phyloP scores from a whole-genome alignment of 768 basidiomycete genomes.

The Tephrocybe rancida region DNA sequence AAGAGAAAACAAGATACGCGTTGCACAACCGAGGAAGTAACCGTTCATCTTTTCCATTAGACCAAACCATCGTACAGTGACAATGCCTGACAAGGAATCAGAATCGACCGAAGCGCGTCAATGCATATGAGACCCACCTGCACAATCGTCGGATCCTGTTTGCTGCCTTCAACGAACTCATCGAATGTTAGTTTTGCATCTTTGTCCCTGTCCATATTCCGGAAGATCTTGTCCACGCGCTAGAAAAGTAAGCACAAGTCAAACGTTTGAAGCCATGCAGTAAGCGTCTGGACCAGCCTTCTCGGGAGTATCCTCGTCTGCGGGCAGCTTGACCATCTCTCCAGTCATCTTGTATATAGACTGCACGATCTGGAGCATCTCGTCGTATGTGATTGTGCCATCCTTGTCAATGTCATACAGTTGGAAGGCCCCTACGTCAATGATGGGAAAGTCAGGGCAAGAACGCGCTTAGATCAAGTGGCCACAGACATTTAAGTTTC shows the following conservation, averaged over 20 bases:
- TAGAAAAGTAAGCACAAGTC: conserved; percentile 31
- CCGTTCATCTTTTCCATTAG: conserved; percentile 35
- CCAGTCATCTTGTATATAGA: conserved; percentile 99
- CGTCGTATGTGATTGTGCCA: conserved; percentile 96
- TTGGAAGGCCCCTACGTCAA: conserved; percentile 93
- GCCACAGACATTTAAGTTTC: conserved; percentile 90
- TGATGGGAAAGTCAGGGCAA: conserved; percentile 20
- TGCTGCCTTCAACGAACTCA: conserved; percentile 97
- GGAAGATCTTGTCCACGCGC: conserved; percentile 99
- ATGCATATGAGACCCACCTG: conserved; percentile 59
- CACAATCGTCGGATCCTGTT: conserved; percentile 98
- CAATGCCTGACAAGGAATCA: conserved; percentile 61
- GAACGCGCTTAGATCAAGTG: conserved; percentile 9
- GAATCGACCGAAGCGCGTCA: neutral
- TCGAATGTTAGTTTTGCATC: conserved; percentile 93
- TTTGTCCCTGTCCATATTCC: conserved; percentile 95
- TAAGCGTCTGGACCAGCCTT: conserved; percentile 58
- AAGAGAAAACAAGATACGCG: neutral
- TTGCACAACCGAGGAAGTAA: neutral
- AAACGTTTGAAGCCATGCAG: conserved; percentile 10
- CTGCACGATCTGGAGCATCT: conserved; percentile 98
- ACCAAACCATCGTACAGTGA: conserved; percentile 96
- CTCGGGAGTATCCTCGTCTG: conserved; percentile 99
- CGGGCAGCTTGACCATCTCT: conserved; percentile 97
- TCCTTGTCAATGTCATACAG: conserved; percentile 99